A percentile compares a stretch with the other conserved stretches of the same genome.
phyloP scores from a whole-genome alignment of 108 stramenopile species.

The Mediolabrus comicus region DNA sequence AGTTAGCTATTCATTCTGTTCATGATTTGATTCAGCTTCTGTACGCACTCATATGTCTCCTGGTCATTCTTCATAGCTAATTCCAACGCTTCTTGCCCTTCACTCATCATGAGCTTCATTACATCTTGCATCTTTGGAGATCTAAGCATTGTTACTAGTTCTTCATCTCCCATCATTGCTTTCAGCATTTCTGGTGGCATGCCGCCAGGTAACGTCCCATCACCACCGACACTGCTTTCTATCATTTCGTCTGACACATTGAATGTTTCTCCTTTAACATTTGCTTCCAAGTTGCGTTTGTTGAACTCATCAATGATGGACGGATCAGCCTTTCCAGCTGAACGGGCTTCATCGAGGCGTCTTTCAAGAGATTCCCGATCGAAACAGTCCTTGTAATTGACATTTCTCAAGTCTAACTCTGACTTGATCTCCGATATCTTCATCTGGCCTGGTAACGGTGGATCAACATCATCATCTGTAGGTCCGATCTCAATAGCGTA shows the following conservation, averaged over 20 bases:
- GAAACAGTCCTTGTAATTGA: slow-evolving; percentile 65
- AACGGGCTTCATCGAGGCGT: slow-evolving; percentile 44
- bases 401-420: slow-evolving; percentile 47
- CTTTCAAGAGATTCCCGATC: slow-evolving; percentile 61
- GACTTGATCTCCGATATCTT: slow-evolving; percentile 66
- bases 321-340: slow-evolving; percentile 55
- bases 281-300: slow-evolving; percentile 34
- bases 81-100: slow-evolving; percentile 54
- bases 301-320: slow-evolving; percentile 59
- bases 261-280: slow-evolving; percentile 29
- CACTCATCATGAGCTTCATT: slow-evolving; percentile 62
- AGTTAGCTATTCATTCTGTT: slow-evolving; percentile 29
- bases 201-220: slow-evolving; percentile 66
- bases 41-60: slow-evolving; percentile 51
- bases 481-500: slow-evolving; percentile 19
- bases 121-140: slow-evolving; percentile 63
- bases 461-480: slow-evolving; percentile 47
- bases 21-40: slow-evolving; percentile 51
- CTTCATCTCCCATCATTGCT: slow-evolving; percentile 50
- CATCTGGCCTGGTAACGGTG: slow-evolving; percentile 56
- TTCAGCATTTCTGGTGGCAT: slow-evolving; percentile 56
- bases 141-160: slow-evolving; percentile 59
- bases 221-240: slow-evolving; percentile 35
- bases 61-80: slow-evolving; percentile 46
- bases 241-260: slow-evolving; percentile 51